phyloP scores from a whole-genome alignment of 1,284 basidiomycete genomes.

The Xerocomus nothofagi region DNA sequence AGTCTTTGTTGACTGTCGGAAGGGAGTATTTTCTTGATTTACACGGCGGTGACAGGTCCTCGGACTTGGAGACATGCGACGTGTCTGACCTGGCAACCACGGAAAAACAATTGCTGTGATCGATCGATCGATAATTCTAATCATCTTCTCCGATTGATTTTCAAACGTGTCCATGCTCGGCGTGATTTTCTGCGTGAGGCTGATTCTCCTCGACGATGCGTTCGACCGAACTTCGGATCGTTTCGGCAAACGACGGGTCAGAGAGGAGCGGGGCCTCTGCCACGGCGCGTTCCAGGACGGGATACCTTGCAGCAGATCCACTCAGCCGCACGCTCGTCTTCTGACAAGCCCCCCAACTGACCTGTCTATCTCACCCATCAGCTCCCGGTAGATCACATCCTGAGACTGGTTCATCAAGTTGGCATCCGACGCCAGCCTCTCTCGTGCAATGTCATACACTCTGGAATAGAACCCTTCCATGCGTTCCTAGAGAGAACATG shows the following conservation, averaged over 20 bases:
- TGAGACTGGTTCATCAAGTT: slow-evolving; percentile 54
- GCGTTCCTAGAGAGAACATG: slow-evolving; percentile 42
- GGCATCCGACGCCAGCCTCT: slow-evolving; percentile 53
- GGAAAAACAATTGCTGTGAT: slow-evolving; percentile 1
- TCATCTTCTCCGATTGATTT: slow-evolving; percentile 7
- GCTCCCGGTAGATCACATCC: slow-evolving; percentile 55
- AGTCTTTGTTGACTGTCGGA: not conserved
- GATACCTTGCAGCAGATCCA: slow-evolving; percentile 8
- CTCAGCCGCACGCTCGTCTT: not conserved
- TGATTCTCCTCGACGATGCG: slow-evolving; percentile 42
- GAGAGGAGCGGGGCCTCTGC: slow-evolving; percentile 52
- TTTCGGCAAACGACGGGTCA: slow-evolving; percentile 49
- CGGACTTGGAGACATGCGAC: too few species aligned
- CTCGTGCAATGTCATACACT: slow-evolving; percentile 59
- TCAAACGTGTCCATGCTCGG: not conserved
- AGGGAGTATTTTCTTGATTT: too few species aligned
- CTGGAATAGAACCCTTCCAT: slow-evolving; percentile 51
- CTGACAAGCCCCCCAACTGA: slow-evolving; percentile 24
- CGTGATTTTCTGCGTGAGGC: slow-evolving; percentile 29
- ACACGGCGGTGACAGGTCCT: slow-evolving; percentile 9
- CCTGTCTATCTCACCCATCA: slow-evolving; percentile 74
- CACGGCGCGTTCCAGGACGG: slow-evolving; percentile 57
- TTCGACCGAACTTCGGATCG: slow-evolving; percentile 43
- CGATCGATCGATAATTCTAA: slow-evolving; percentile 9
- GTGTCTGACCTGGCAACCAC: too few species aligned